Evolutionary conservation across 208 protist genomes (phyloP), one percentile per base, ranked within the genome.

Genomic region (Sergeia podlipaevii): DNA sequence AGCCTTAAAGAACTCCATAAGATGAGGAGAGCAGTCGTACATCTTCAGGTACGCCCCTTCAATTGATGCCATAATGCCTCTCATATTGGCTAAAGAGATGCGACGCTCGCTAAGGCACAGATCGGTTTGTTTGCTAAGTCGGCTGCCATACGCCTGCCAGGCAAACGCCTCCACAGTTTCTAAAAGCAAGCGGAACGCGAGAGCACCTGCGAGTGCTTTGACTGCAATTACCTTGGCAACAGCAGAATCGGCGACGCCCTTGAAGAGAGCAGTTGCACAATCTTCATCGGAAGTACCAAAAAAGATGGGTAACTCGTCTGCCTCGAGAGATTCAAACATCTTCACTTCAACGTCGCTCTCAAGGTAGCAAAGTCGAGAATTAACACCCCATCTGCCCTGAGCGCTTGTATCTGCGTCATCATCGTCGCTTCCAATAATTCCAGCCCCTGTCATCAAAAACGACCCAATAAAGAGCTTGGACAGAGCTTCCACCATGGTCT

Each of bases 301-400:
- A 55, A 69, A 61, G 42, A 69, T 42, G 42, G 54, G 52, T 24
- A 43, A 52, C 1, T 55, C 41, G 29, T 42, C 36, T 18, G 64
- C 46, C 36, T 75, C 69, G 27, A 89, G 42, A 33, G 47, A 39
- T 32, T 80, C 68, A 42, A 88, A 68, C 28, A 78, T 72, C 26
- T 52, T 21, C 8, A 88, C 36, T 37, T 88, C 80, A 27, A 76
- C 51, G 53, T 91, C 83, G 0, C 43, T 39, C 43, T 78, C 55
- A 33, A 91, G 45, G 51, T 68, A 75, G 10, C 36, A 38, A 41
- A 76, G 32, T 7, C 57, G 70, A 34, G 70, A 62, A 11, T 33
- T 28, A 15, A 49, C 10, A 45, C 58, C 48, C 62, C 70, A 76
- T 11, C 62, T 50, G 20, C 58, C 49, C 30, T 18, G 15, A 68